Percentiles rank a stretch among this genome's conserved stretches.
Conservation (phyloP, 805 yeast species). For the Lachancea meyersii region DNA sequence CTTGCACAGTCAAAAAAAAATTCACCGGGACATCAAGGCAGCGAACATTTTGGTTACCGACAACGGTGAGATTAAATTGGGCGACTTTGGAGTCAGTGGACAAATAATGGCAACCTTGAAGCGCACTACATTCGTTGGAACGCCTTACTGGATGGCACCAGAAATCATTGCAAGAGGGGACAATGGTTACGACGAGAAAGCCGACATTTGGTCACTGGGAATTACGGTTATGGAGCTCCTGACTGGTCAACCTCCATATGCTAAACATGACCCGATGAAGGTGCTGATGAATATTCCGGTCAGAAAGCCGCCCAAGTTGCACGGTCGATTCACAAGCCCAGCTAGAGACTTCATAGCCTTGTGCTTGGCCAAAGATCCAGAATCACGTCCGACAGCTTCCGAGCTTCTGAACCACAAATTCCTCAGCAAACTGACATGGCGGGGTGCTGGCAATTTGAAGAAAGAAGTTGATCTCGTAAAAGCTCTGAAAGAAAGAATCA, state of each 20-base stretch:
- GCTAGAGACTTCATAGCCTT: constrained; percentile 50
- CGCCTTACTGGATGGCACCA: constrained; percentile 99
- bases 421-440: constrained; percentile 35
- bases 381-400: constrained; percentile 54
- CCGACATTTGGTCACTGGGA: constrained; percentile 95
- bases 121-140: constrained; percentile 79
- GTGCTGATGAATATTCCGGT: constrained; percentile 46
- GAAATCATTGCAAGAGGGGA: constrained; percentile 59
- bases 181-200: constrained; percentile 73
- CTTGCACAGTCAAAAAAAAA: constrained; percentile 65
- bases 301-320: constrained; percentile 27
- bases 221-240: constrained; percentile 84
- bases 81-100: constrained; percentile 91
- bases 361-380: constrained; percentile 66
- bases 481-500: constrained; percentile 22
- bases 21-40: constrained; percentile 86
- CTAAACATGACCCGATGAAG: constrained; percentile 69
- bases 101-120: constrained; percentile 64
- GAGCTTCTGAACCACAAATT: constrained; percentile 50
- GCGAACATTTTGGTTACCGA: constrained; percentile 78
- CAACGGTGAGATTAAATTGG: constrained; percentile 67
- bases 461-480: constrained; percentile 36
- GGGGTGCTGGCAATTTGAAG: constrained; percentile 33
- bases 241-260: constrained; percentile 75
- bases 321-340: constrained; percentile 27